Percentiles rank a stretch among this genome's conserved stretches.
Evolutionary conservation across 129 eudicot species (phyloP).

Genomic region (Flaveria bidentis): DNA sequence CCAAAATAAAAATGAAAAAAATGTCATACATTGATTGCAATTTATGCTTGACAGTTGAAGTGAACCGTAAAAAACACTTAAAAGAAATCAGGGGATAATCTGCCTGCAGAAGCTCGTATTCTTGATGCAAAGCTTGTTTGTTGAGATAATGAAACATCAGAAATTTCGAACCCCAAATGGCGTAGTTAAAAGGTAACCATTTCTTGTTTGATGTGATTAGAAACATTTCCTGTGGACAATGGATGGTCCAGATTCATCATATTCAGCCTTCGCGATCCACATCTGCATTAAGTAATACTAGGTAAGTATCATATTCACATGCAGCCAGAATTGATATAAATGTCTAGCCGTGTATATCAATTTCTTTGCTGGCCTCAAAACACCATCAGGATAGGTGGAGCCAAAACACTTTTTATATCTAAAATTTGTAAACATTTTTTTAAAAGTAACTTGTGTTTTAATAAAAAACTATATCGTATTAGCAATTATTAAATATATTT

Average conservation of each 20-base stretch:
- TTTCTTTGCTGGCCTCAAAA: too few relatives aligned
- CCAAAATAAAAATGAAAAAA: conserved; percentile 2
- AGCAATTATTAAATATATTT: neutral
- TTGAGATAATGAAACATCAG: conserved; percentile 12
- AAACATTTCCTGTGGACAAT: conserved; percentile 52
- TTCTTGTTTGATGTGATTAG: conserved; percentile 22
- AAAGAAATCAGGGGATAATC: conserved; percentile 11
- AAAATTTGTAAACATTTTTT: too few relatives aligned
- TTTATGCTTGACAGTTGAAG: conserved; percentile 21
- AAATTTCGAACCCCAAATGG: conserved; percentile 23
- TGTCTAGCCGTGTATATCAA: neutral
- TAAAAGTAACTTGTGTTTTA: neutral
- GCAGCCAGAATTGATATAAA: neutral
- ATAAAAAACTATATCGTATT: neutral
- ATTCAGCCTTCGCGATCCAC: conserved; percentile 48
- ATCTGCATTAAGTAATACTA: conserved; percentile 10
- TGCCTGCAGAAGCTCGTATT: conserved; percentile 24
- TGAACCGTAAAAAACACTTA: conserved; percentile 1
- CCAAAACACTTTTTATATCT: neutral
- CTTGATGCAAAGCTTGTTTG: conserved; percentile 3
- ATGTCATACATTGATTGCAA: conserved; percentile 19
- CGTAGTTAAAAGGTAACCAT: conserved; percentile 9
- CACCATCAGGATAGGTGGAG: neutral
- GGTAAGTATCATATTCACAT: neutral
- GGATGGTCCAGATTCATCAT: conserved; percentile 23